A percentile compares a stretch with the other conserved stretches of the same genome.
Evolutionary conservation across 805 yeast genomes (phyloP).

Genomic region (Martiniozyma abietophila): DNA sequence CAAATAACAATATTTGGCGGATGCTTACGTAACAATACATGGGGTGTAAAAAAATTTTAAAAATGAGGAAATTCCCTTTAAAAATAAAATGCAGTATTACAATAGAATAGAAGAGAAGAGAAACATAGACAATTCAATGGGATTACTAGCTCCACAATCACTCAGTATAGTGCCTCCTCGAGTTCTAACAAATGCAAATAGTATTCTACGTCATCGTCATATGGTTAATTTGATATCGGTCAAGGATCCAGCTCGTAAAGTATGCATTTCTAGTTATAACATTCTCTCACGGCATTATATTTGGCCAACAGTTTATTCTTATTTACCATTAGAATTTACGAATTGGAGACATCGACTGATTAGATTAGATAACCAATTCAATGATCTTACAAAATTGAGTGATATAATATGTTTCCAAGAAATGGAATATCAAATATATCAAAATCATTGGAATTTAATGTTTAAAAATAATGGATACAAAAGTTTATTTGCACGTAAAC

Average conservation of each 20-base stretch:
- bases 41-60: no score
- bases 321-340: conserved; percentile 37
- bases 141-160: no score
- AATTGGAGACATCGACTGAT: conserved; percentile 42
- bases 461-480: conserved; percentile 29
- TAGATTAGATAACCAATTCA: conserved; percentile 32
- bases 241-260: conserved; percentile 7
- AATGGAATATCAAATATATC: conserved; percentile 25
- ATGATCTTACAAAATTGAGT: conserved; percentile 25
- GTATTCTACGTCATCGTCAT: conserved; percentile 18
- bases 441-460: conserved; percentile 19
- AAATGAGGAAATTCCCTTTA: no score
- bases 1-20: no score
- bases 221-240: conserved; percentile 10
- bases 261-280: conserved; percentile 28
- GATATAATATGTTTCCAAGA: conserved; percentile 49
- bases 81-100: no score
- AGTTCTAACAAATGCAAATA: no score
- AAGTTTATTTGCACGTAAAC: conserved; percentile 39
- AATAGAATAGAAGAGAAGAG: no score
- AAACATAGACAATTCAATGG: no score
- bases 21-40: no score
- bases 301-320: conserved; percentile 49
- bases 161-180: no score
- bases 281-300: conserved; percentile 36